Evolutionary conservation across 768 basidiomycete species (phyloP).

Genomic region (Termitomyces sp.): DNA sequence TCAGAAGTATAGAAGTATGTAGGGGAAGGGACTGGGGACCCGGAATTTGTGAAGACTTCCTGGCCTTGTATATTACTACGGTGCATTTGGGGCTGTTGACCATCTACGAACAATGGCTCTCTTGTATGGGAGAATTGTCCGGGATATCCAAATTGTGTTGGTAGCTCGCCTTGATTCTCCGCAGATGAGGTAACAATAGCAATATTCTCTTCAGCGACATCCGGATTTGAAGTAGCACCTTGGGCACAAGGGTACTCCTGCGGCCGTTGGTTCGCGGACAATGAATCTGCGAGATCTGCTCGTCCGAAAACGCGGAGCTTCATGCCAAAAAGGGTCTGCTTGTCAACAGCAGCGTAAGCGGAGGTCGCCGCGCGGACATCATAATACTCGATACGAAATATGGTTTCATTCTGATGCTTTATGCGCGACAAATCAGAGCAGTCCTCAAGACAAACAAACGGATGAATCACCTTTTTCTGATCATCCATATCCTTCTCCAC

Average conservation of each 20-base stretch:
- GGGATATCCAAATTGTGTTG: constrained; percentile 20
- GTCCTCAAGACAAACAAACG: background rate
- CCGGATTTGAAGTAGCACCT: background rate
- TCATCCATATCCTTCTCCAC: constrained; percentile 16
- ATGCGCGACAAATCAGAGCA: background rate
- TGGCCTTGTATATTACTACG: constrained; percentile 23
- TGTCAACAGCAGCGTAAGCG: constrained; percentile 48
- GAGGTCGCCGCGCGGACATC: constrained; percentile 54
- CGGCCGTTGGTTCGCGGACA: background rate
- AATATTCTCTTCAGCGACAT: constrained; percentile 5
- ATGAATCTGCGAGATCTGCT: constrained; percentile 3
- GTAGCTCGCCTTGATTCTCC: constrained; percentile 7
- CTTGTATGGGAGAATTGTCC: constrained; percentile 31
- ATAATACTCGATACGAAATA: constrained; percentile 63
- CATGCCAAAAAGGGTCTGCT: constrained; percentile 46
- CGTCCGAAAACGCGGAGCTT: constrained; percentile 40
- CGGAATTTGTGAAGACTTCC: constrained; percentile 12
- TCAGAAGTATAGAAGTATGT: constrained; percentile 29
- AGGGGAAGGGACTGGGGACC: constrained; percentile 23
- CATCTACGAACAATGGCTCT: constrained; percentile 24
- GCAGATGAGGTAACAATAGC: constrained; percentile 5
- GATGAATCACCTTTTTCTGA: constrained; percentile 17
- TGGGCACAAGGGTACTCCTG: constrained; percentile 1
- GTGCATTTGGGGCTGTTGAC: constrained; percentile 18
- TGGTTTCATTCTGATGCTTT: constrained; percentile 15